Base-by-base conservation (phyloP, 331 rosid genomes). In the Malus hybrid region DNA sequence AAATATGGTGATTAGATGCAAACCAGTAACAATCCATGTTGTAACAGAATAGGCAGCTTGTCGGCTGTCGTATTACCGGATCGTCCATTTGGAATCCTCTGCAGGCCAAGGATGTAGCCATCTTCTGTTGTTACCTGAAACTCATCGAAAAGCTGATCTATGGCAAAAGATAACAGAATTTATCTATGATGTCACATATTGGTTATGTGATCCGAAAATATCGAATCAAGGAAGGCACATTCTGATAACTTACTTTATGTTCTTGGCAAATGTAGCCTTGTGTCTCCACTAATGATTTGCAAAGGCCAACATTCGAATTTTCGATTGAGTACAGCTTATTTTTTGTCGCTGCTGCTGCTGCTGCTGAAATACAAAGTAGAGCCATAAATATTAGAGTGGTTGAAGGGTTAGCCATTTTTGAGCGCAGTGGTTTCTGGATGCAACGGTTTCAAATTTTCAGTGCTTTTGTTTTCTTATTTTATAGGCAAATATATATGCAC, bases 21-120 rank as follows among this genome's bases (percentile, higher is more conserved):
- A 5, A 92, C 98, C 89, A 85, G 77, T 69, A 87, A 73, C 50
- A 92, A 84, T 4, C 99, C 99, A 48, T 94, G 99, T 65, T 92
- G 99, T 29, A 94, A 81, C 70, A 94, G 73, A 83, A 92, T 93
- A 1, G 99, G 99, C 9, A 73, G 79, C 80, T 80, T 79, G 10
- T 78, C 73, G 22, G 80, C 74, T 4, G 54, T 15, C 20, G 46
- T 54, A 71, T 79, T 80, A 11, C 72, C 72, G 3, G 82, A 81
- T 72, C 70, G 27, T 27, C 88, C 87, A 12, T 50, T 73, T 5
- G 78, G 77, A 79, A 93, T 90, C 82, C 96, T 90, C 62, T 87
- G 91, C 84, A 93, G 46, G 67, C 87, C 86, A 14, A 90, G 89
- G 74, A 88, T 62, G 71, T 86, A 93, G 59, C 96, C 96, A 80